A percentile compares a stretch with the other conserved stretches of the same genome.
phyloP scores from a whole-genome alignment of 257 asterid species.

The Ajuga chamaepitys region DNA sequence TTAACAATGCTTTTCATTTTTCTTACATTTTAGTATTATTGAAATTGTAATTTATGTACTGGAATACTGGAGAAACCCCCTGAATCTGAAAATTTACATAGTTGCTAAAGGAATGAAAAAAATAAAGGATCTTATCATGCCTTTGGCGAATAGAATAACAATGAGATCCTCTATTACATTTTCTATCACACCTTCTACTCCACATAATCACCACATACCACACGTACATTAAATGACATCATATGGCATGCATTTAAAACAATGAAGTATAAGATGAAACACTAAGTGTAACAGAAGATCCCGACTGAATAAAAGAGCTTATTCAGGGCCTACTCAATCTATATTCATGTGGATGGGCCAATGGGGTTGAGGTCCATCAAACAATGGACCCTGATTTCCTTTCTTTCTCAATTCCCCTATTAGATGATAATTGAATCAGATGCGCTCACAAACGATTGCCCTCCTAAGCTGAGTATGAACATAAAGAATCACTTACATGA shows the following conservation, averaged over 20 bases:
- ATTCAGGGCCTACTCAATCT: not conserved
- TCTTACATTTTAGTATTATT: not conserved
- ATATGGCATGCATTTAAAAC: too few relatives aligned
- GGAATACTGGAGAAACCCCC: not conserved
- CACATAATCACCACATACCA: too few relatives aligned
- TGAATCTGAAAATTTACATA: too few relatives aligned
- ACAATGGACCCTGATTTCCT: constrained; percentile 1
- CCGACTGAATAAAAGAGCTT: too few relatives aligned
- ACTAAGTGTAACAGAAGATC: too few relatives aligned
- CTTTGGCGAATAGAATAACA: not conserved
- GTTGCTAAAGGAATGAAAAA: not conserved
- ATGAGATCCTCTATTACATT: too few relatives aligned
- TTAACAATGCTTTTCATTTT: not conserved
- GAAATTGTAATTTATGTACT: not conserved
- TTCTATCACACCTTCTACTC: too few relatives aligned
- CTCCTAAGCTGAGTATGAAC: constrained; percentile 8
- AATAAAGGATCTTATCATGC: too few relatives aligned
- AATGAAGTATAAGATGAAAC: too few relatives aligned
- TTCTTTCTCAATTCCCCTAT: not conserved
- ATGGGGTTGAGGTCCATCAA: not conserved
- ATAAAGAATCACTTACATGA: constrained; percentile 16
- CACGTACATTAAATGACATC: too few relatives aligned
- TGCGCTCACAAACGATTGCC: too few relatives aligned
- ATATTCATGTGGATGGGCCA: not conserved
- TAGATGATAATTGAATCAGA: not conserved